phyloP scores from a whole-genome alignment of 495 filamentous ascomycete species.

The Xylaria venustula region DNA sequence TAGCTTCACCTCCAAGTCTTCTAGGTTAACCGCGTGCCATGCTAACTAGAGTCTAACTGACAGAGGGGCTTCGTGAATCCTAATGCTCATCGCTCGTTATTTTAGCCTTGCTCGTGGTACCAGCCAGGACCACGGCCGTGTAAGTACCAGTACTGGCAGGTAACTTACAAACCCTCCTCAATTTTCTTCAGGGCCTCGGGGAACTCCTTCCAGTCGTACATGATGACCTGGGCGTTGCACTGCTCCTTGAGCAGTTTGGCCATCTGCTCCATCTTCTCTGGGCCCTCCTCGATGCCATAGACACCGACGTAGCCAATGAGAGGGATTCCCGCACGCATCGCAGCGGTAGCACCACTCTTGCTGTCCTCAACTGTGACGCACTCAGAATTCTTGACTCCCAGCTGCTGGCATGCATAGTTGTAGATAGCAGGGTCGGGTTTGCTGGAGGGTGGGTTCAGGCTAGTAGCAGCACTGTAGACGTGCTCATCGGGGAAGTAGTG shows the following conservation, averaged over 20 bases:
- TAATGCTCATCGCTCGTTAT: slow-evolving; percentile 11
- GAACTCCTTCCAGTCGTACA: slow-evolving; percentile 88
- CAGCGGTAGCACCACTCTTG: slow-evolving; percentile 80
- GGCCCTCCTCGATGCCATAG: slow-evolving; percentile 56
- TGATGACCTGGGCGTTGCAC: slow-evolving; percentile 67
- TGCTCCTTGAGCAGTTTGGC: slow-evolving; percentile 63
- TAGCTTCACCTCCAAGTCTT: slow-evolving; percentile 3
- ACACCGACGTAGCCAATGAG: slow-evolving; percentile 86
- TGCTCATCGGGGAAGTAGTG: slow-evolving; percentile 73
- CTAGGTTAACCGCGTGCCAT: background rate
- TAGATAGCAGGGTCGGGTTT: slow-evolving; percentile 97
- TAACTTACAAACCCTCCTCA: slow-evolving; percentile 48
- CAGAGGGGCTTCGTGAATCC: slow-evolving; percentile 6
- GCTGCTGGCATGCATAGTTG: slow-evolving; percentile 69
- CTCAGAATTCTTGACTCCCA: slow-evolving; percentile 73
- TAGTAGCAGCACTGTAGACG: slow-evolving; percentile 83
- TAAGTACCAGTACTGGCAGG: slow-evolving; percentile 1
- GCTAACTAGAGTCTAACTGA: slow-evolving; percentile 14
- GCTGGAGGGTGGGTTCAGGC: slow-evolving; percentile 71
- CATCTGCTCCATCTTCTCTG: slow-evolving; percentile 73
- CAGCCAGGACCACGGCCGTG: background rate
- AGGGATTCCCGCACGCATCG: slow-evolving; percentile 76
- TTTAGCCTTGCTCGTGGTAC: slow-evolving; percentile 4
- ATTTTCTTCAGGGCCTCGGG: slow-evolving; percentile 65
- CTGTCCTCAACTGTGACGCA: slow-evolving; percentile 87